Conservation (phyloP, 2,329 filamentous ascomycete genomes). For the Scedosporium dehoogii region DNA sequence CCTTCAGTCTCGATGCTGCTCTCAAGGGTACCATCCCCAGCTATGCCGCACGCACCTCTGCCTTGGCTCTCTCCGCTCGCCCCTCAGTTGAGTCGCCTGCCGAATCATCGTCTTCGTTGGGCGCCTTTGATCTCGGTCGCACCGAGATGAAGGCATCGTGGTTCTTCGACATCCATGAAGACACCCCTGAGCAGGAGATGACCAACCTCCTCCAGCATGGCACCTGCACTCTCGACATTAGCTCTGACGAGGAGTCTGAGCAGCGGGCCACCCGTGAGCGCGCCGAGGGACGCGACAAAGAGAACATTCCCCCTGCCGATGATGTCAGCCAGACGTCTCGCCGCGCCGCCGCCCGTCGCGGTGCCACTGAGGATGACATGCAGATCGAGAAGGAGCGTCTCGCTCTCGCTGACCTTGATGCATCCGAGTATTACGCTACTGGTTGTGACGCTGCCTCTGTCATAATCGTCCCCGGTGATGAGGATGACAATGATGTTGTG, state of each 20-base stretch:
- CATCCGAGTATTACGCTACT: conserved; percentile 56
- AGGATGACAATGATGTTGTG: conserved; percentile 28
- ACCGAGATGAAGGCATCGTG: conserved; percentile 54
- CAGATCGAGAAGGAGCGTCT: conserved; percentile 53
- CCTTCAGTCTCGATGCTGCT: conserved; percentile 79
- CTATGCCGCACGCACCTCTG: conserved; percentile 37
- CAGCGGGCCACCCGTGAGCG: conserved; percentile 40
- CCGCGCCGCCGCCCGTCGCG: conserved; percentile 19
- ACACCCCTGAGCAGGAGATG: conserved; percentile 81
- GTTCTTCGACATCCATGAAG: conserved; percentile 93
- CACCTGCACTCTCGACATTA: conserved; percentile 78
- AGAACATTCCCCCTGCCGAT: conserved; percentile 74
- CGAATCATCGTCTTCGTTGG: conserved; percentile 11
- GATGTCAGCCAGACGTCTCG: conserved; percentile 51
- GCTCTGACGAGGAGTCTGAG: conserved; percentile 70
- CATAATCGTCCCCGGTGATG: conserved; percentile 52
- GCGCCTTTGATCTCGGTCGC: conserved; percentile 22
- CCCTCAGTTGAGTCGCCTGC: conserved; percentile 16
- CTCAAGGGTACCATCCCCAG: conserved; percentile 64
- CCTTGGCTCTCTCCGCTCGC: conserved; percentile 19
- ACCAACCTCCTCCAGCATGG: conserved; percentile 89
- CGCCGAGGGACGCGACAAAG: conserved; percentile 66
- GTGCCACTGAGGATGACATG: conserved; percentile 37
- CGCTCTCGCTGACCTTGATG: conserved; percentile 58
- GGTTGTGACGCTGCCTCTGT: conserved; percentile 55